Evolutionary conservation across 1,139 yeast species (phyloP).

Genomic region (Debaryomyces sp.): DNA sequence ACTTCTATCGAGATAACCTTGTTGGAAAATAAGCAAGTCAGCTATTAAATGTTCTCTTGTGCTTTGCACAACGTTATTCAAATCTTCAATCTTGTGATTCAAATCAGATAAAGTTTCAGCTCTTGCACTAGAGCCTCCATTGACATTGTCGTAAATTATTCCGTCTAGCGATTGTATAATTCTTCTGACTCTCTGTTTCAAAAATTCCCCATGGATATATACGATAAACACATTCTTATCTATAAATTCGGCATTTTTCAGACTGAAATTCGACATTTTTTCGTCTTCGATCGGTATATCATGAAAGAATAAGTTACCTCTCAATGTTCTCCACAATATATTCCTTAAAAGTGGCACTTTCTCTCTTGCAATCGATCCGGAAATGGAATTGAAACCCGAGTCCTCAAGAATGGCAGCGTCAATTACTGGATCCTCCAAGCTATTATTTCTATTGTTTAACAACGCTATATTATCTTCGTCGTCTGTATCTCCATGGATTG

Average conservation of each 20-base stretch:
- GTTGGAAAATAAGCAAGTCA: slow-evolving; percentile 74
- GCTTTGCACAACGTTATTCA: slow-evolving; percentile 60
- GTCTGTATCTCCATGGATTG: slow-evolving; percentile 16
- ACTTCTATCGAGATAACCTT: slow-evolving; percentile 39
- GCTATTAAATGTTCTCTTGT: slow-evolving; percentile 72
- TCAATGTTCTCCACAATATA: slow-evolving; percentile 56
- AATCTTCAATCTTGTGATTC: slow-evolving; percentile 51
- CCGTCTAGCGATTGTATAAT: slow-evolving; percentile 89
- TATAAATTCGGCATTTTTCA: slow-evolving; percentile 49
- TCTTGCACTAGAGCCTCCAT: slow-evolving; percentile 55
- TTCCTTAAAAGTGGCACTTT: slow-evolving; percentile 49
- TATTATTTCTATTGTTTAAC: slow-evolving; percentile 27
- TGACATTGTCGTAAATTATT: slow-evolving; percentile 62
- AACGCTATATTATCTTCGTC: slow-evolving; percentile 40
- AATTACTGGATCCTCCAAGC: slow-evolving; percentile 29
- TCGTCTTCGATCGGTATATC: slow-evolving; percentile 47
- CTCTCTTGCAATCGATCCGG: slow-evolving; percentile 52
- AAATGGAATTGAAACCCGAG: slow-evolving; percentile 48
- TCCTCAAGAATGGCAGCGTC: slow-evolving; percentile 45
- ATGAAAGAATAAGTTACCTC: slow-evolving; percentile 57
- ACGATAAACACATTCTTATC: slow-evolving; percentile 77
- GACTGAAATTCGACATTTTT: slow-evolving; percentile 35
- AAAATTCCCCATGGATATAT: slow-evolving; percentile 83
- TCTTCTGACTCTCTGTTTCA: slow-evolving; percentile 66
- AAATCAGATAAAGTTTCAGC: slow-evolving; percentile 61